Percentiles rank a stretch among this genome's conserved stretches.
Evolutionary conservation across 805 yeast species (phyloP).

Genomic region (Candida insectorum): DNA sequence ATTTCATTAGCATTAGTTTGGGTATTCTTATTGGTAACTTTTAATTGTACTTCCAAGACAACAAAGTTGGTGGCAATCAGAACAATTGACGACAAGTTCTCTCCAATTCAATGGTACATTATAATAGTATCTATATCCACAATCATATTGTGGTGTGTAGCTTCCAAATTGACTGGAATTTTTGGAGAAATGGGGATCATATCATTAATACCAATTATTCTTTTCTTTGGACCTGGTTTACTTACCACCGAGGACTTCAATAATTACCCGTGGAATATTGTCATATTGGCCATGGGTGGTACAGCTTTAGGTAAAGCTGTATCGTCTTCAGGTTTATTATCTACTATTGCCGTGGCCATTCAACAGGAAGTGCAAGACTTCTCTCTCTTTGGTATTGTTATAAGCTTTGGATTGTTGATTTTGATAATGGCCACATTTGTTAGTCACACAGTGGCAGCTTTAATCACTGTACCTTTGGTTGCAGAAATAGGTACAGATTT

Average conservation of each 20-base stretch:
- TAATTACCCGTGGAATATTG: conserved; percentile 95
- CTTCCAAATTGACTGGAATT: conserved; percentile 64
- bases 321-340: conserved; percentile 80
- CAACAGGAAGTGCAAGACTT: conserved; percentile 63
- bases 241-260: conserved; percentile 88
- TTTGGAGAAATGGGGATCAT: conserved; percentile 98
- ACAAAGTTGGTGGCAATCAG: conserved; percentile 54
- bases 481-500: conserved; percentile 80
- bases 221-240: conserved; percentile 90
- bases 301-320: conserved; percentile 94
- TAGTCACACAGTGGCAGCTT: conserved; percentile 95
- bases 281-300: conserved; percentile 97
- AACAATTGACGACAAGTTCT: conserved; percentile 62
- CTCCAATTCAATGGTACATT: conserved; percentile 72
- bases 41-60: conserved; percentile 49
- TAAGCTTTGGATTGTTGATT: conserved; percentile 79
- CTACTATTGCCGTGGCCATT: conserved; percentile 70
- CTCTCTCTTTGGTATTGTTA: conserved; percentile 67
- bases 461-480: conserved; percentile 87
- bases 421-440: conserved; percentile 89
- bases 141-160: conserved; percentile 85
- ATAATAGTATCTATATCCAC: conserved; percentile 64
- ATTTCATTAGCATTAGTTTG: conserved; percentile 39
- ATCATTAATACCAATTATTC: conserved; percentile 82
- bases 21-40: conserved; percentile 52